Evolutionary conservation across 768 basidiomycete species (phyloP), one percentile per base, ranked within the genome.

Genomic region (Suillus decipiens): DNA sequence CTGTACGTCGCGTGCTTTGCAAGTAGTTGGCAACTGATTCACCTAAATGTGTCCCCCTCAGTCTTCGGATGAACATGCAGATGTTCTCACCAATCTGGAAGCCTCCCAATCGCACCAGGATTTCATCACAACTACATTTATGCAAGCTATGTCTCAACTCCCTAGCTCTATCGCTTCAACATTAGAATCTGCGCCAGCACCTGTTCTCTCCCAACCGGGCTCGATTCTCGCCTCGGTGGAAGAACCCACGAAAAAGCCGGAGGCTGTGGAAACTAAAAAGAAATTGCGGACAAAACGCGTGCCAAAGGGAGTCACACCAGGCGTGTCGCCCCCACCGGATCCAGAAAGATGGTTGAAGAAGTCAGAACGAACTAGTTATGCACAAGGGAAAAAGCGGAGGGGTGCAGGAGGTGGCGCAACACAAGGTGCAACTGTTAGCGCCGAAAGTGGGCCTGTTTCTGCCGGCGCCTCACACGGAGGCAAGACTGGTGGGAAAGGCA

Each of bases 281-380:
- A 84, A 84, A 72, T 81, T 84, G 67, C 82, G 89, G 63, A 83
- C 75, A 75, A 84, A 84, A 65, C 87, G 91, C 71, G 81, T 93
- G 19, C 92, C 92, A 15, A 80, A 84, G 61, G 88, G 89, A n/a
- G 88, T 93, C 24, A 75, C 87, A 31, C 89, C 87, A 19, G 92
- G 92, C 22, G 86, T 91, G 14, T 92, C 92, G 5, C 91, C 92
- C 34, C 82, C 86, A 19, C 92, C 93, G 37, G 92, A 94, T 76
- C 91, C 92, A 31, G 92, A 94, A 73, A 80, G 92, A 65, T 94
- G 92, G 92, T 73, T 94, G 64, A 94, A 94, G 84, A 94, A 92
- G 79, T 89, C 85, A 59, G 90, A 93, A 73, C 80, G 91, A 56
- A 82, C 89, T 15, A 84, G 80, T 33, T 86, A 84, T 72, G 71